Conservation (phyloP, 768 basidiomycete species). For the Candolleomyces aberdarensis region DNA sequence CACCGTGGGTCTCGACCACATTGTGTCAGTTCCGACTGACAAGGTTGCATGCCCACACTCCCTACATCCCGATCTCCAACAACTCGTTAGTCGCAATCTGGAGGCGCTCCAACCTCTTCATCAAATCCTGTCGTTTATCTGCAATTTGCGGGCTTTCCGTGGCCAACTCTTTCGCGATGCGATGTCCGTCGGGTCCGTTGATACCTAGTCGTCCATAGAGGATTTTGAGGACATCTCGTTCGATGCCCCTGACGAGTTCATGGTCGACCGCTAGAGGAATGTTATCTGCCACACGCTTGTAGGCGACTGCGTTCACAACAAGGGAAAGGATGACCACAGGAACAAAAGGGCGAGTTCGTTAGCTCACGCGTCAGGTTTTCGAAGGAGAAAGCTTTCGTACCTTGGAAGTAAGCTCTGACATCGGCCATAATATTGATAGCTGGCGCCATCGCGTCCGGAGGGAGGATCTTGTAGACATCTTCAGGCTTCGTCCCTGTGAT, state of each 20-base stretch:
- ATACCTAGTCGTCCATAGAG: constrained; percentile 51
- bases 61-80: constrained; percentile 2
- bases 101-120: constrained; percentile 50
- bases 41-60: too few relatives aligned
- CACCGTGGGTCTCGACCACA: too few relatives aligned
- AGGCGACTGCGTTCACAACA: constrained; percentile 39
- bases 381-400: constrained; percentile 27
- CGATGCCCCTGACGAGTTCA: constrained; percentile 52
- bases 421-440: constrained; percentile 67
- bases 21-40: too few relatives aligned
- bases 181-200: constrained; percentile 41
- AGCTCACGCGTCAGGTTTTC: too few relatives aligned
- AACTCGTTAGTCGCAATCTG: constrained; percentile 10
- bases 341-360: too few relatives aligned
- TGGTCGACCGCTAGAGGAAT: constrained; percentile 55
- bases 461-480: constrained; percentile 49
- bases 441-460: constrained; percentile 48
- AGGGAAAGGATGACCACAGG: too few relatives aligned
- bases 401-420: constrained; percentile 74
- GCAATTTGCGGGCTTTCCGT: constrained; percentile 47
- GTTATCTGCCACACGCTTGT: constrained; percentile 57
- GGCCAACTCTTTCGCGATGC: constrained; percentile 48
- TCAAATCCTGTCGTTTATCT: constrained; percentile 44
- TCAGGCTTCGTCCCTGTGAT: constrained; percentile 32
- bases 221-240: constrained; percentile 39